Percentiles rank a stretch among this genome's conserved stretches.
Evolutionary conservation across 306 rosid genomes (phyloP).

Genomic region (Trichosanthes truncata): DNA sequence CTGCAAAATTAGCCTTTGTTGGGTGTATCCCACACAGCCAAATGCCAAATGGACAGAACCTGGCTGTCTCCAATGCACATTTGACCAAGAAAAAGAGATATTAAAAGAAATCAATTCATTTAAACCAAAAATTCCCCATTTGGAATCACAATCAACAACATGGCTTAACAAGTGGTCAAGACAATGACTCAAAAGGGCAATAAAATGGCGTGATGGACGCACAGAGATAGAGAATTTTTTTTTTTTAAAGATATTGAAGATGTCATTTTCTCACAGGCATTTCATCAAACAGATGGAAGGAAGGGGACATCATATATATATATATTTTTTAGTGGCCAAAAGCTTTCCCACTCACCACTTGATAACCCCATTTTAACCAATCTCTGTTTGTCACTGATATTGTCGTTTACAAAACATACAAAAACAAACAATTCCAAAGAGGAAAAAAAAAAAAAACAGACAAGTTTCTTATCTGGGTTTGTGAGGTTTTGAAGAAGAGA

Average conservation of each 20-base stretch:
- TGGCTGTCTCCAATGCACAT: neutral
- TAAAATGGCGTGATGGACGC: slow-evolving; percentile 3
- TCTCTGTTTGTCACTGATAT: neutral
- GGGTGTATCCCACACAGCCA: neutral
- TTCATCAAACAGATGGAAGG: slow-evolving; percentile 9
- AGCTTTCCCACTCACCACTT: neutral
- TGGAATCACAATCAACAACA: neutral
- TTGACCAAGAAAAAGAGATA: neutral
- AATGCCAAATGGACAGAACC: slow-evolving; percentile 1
- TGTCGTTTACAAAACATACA: neutral
- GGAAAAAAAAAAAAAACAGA: neutral
- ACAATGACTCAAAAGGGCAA: neutral
- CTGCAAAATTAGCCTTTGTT: neutral
- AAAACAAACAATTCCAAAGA: neutral
- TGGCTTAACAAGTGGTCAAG: neutral
- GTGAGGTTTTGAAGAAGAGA: neutral
- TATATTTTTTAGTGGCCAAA: neutral
- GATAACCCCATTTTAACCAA: neutral
- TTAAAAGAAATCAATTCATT: neutral
- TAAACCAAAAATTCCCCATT: neutral
- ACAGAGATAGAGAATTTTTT: neutral
- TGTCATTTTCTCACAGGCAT: slow-evolving; percentile 1
- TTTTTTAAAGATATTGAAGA: neutral
- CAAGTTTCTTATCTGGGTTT: neutral
- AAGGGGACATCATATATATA: neutral